A percentile compares a stretch with the other conserved stretches of the same genome.
phyloP scores from a whole-genome alignment of 2,329 filamentous ascomycete species.

The Neonectria ditissima region DNA sequence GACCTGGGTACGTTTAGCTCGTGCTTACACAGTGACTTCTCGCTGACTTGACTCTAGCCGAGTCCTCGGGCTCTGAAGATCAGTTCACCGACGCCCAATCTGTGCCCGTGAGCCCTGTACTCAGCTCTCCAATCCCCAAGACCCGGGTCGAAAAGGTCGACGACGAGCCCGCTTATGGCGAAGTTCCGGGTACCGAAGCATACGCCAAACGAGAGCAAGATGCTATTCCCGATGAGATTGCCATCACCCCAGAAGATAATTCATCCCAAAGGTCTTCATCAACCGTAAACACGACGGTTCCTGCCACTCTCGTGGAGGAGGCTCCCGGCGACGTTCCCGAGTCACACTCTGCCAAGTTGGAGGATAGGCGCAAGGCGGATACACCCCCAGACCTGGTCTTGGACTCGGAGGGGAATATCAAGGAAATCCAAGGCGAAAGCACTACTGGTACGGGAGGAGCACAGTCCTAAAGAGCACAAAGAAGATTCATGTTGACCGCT shows the following conservation, averaged over 20 bases:
- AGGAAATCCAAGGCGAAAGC: conserved; percentile 44
- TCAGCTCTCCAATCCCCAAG: conserved; percentile 66
- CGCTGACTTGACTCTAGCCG: conserved; percentile 51
- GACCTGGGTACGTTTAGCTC: conserved; percentile 62
- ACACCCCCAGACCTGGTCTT: conserved; percentile 65
- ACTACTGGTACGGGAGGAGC: conserved; percentile 46
- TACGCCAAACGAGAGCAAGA: conserved; percentile 68
- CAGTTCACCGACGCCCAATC: conserved; percentile 77
- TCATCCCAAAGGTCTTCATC: conserved; percentile 39
- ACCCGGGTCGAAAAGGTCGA: conserved; percentile 70
- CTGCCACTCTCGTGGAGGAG: conserved; percentile 67
- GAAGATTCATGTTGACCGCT: conserved; percentile 40
- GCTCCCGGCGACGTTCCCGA: conserved; percentile 56
- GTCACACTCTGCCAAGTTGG: conserved; percentile 58
- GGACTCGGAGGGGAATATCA: conserved; percentile 57
- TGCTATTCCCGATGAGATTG: conserved; percentile 71
- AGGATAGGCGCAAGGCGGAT: conserved; percentile 62
- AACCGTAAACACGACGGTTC: conserved; percentile 49
- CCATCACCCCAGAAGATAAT: conserved; percentile 53
- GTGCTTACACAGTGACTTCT: conserved; percentile 3
- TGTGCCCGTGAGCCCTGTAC: conserved; percentile 56
- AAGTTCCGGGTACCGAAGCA: conserved; percentile 71
- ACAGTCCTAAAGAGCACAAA: conserved; percentile 35
- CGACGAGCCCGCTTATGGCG: conserved; percentile 64
- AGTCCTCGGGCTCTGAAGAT: conserved; percentile 74